A percentile compares a stretch with the other conserved stretches of the same genome.
Evolutionary conservation across 352 stramenopile species (phyloP).

Genomic region (Phytophthora uliginosa): DNA sequence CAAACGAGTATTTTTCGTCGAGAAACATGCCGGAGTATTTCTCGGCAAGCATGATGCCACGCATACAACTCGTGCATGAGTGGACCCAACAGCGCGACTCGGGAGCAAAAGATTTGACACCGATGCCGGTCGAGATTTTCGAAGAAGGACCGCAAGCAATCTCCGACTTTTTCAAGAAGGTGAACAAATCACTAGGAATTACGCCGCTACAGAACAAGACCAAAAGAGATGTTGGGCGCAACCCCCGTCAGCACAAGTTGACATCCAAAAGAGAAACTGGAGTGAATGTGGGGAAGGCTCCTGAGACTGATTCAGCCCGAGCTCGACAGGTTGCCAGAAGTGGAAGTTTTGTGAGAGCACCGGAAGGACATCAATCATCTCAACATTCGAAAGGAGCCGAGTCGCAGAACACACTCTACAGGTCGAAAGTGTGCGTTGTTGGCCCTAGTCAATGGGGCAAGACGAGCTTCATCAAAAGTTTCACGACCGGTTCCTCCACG

Average conservation of each 20-base stretch:
- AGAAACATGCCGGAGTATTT: neutral
- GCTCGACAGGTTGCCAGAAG: neutral
- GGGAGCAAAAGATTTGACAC: neutral
- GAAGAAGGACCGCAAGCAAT: neutral
- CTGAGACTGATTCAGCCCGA: neutral
- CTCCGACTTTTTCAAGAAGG: neutral
- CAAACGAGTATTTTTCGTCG: neutral
- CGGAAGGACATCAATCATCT: neutral
- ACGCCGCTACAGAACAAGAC: neutral
- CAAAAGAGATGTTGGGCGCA: too few species aligned
- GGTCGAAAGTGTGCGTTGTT: constrained; percentile 38
- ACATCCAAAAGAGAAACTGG: neutral
- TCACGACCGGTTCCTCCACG: constrained; percentile 11
- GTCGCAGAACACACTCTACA: neutral
- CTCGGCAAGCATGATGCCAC: neutral
- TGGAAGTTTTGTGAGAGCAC: neutral
- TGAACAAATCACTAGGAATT: neutral
- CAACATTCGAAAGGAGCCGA: neutral
- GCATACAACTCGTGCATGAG: neutral
- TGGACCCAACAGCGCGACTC: neutral
- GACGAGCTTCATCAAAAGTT: constrained; percentile 43
- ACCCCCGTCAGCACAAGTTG: neutral
- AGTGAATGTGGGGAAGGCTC: too few species aligned
- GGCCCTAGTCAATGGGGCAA: constrained; percentile 42
- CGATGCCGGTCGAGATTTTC: neutral